These are phyloP conservation scores for Phytophthora macrochlamydospora DNA, from an alignment of 352 stramenopile genomes.

Conservation along the genomic window DNA sequence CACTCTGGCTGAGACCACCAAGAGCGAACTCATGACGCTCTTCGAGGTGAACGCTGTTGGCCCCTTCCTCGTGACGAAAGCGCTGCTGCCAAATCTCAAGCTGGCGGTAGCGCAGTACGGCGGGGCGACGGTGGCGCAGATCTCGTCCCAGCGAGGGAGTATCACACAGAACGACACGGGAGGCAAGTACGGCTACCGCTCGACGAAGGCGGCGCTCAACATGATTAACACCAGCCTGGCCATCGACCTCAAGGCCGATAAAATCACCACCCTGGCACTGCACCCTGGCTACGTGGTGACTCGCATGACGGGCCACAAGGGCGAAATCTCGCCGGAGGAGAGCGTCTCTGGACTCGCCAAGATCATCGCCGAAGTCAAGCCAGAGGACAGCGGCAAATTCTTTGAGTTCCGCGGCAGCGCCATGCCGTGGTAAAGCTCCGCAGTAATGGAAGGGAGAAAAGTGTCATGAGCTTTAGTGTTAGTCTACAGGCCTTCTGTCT, in stretches of 20 bases:
- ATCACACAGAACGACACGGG: slow-evolving; percentile 42
- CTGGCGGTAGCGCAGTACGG: slow-evolving; percentile 32
- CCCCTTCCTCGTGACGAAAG: slow-evolving; percentile 58
- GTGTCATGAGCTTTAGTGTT: background rate
- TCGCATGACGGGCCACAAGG: slow-evolving; percentile 48
- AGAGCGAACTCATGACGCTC: slow-evolving; percentile 53
- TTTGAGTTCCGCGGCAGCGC: slow-evolving; percentile 41
- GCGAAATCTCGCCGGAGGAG: slow-evolving; percentile 35
- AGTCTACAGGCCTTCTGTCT: slow-evolving; percentile 33
- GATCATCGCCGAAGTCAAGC: slow-evolving; percentile 41
- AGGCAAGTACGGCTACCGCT: slow-evolving; percentile 64
- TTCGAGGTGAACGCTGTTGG: slow-evolving; percentile 71
- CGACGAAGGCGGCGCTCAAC: slow-evolving; percentile 78
- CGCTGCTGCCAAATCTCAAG: slow-evolving; percentile 53
- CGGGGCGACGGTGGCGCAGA: slow-evolving; percentile 45
- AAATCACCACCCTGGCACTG: slow-evolving; percentile 49
- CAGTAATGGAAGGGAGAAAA: no score
- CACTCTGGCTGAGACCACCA: slow-evolving; percentile 43
- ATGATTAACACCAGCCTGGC: slow-evolving; percentile 59
- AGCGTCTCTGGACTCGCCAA: slow-evolving; percentile 47
- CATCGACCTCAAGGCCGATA: slow-evolving; percentile 51
- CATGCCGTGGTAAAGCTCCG: slow-evolving; percentile 42
- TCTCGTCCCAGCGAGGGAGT: slow-evolving; percentile 57
- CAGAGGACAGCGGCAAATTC: slow-evolving; percentile 50
- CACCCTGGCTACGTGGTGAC: slow-evolving; percentile 64